phyloP scores from a whole-genome alignment of 371 early-diverging fungal genomes.

The Mortierella polycephala region DNA sequence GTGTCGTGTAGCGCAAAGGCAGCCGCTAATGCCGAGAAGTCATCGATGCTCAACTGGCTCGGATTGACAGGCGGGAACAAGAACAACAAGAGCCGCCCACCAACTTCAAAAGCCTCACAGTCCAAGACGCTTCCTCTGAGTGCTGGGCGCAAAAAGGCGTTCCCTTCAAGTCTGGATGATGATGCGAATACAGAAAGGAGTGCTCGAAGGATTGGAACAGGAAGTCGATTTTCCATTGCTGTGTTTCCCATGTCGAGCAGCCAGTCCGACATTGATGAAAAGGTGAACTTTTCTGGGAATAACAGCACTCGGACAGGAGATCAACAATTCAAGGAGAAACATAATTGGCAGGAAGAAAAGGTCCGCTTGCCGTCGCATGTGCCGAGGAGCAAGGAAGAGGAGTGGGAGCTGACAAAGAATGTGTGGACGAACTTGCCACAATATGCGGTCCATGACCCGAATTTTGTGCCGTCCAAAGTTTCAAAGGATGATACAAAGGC shows the following conservation, averaged over 20 bases:
- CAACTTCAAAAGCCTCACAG: conserved; percentile 17
- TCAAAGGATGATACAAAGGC: too few species aligned
- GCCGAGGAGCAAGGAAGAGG: conserved; percentile 34
- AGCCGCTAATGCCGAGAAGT: conserved; percentile 35
- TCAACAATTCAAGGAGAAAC: background rate
- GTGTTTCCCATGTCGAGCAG: conserved; percentile 10
- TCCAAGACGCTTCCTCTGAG: conserved; percentile 45
- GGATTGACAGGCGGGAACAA: conserved; percentile 19
- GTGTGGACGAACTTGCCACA: conserved; percentile 42
- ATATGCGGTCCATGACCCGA: conserved; percentile 37
- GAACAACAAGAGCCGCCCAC: background rate
- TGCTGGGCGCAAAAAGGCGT: conserved; percentile 40
- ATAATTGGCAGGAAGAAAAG: conserved; percentile 12
- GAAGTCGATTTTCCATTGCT: conserved; percentile 29
- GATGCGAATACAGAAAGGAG: conserved; percentile 16
- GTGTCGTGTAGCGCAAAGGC: conserved; percentile 20
- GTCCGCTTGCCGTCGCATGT: conserved; percentile 25
- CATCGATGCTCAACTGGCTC: conserved; percentile 49
- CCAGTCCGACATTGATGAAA: conserved; percentile 26
- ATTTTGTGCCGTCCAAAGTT: conserved; percentile 19
- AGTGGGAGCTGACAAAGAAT: conserved; percentile 52
- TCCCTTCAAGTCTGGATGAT: conserved; percentile 26
- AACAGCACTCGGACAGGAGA: background rate
- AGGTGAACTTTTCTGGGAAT: background rate
- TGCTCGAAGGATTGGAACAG: conserved; percentile 10